A percentile compares a stretch with the other conserved stretches of the same genome.
phyloP scores from a whole-genome alignment of 2,329 filamentous ascomycete genomes.

The Ceratocystis diversiconidia region DNA sequence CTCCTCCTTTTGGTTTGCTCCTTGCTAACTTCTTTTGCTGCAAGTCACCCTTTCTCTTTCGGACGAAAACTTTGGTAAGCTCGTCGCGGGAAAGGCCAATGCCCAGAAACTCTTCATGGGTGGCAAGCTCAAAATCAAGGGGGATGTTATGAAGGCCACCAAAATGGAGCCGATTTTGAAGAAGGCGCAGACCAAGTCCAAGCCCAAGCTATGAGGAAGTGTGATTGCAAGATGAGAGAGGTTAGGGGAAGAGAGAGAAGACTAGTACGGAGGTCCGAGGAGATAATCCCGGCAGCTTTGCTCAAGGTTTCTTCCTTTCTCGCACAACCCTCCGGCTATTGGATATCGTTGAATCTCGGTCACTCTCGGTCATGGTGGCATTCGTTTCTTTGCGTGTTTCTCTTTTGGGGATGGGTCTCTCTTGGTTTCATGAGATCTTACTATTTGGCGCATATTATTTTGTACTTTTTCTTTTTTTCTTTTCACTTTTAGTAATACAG shows the following conservation, averaged over 20 bases:
- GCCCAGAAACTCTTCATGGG: slow-evolving; percentile 93
- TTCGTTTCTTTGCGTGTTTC: slow-evolving; percentile 3
- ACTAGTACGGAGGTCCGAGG: background rate
- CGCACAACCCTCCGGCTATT: too few relatives aligned
- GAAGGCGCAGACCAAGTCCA: slow-evolving; percentile 70
- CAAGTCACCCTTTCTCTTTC: slow-evolving; percentile 76
- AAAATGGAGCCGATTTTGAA: slow-evolving; percentile 89
- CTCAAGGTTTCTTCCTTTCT: background rate
- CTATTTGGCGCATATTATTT: background rate
- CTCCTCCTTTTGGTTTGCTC: background rate
- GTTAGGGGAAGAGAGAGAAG: background rate
- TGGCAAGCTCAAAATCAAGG: slow-evolving; percentile 97
- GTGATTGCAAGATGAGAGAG: background rate
- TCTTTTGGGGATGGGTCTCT: background rate
- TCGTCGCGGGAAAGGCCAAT: slow-evolving; percentile 78
- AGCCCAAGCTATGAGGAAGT: slow-evolving; percentile 63
- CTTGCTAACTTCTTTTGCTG: slow-evolving; percentile 6
- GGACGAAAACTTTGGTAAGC: slow-evolving; percentile 72
- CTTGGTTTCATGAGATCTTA: background rate
- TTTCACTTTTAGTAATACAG: background rate
- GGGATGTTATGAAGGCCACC: slow-evolving; percentile 96
- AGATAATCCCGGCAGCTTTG: background rate
- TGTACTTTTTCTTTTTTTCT: background rate
- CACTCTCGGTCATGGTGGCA: background rate
- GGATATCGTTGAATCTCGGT: too few relatives aligned